Percentiles rank a stretch among this genome's conserved stretches.
Evolutionary conservation across 2,329 filamentous ascomycete genomes (phyloP).

Genomic region (Fusarium illudens): DNA sequence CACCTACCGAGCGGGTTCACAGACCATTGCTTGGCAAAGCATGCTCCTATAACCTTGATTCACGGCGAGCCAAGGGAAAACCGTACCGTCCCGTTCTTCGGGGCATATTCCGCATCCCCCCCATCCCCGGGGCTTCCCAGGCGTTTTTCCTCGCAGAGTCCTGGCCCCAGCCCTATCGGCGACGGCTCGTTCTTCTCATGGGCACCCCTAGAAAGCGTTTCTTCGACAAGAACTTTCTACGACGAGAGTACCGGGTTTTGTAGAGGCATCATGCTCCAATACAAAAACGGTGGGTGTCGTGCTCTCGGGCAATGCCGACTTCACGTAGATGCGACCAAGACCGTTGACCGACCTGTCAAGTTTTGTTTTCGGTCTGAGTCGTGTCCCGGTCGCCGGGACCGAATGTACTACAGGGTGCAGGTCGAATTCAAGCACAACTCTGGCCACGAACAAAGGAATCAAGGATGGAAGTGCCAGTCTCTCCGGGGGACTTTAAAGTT

Average conservation of each 20-base stretch:
- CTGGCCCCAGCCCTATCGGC: not conserved
- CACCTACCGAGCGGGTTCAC: not conserved
- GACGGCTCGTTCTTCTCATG: not conserved
- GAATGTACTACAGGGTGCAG: not conserved
- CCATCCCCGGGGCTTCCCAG: not conserved
- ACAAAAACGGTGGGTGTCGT: not conserved
- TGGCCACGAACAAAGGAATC: not conserved
- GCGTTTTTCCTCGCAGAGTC: not conserved
- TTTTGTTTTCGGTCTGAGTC: not conserved
- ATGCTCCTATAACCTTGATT: not conserved
- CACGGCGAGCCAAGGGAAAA: not conserved
- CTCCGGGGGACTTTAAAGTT: not conserved
- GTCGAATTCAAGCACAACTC: not conserved
- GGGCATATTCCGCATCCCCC: not conserved
- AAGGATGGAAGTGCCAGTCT: not conserved
- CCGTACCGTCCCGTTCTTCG: not conserved
- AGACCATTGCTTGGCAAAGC: not conserved
- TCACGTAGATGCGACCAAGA: not conserved
- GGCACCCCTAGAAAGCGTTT: not conserved
- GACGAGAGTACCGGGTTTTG: not conserved
- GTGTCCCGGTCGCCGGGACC: not conserved
- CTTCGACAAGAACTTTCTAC: not conserved
- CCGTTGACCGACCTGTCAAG: not conserved
- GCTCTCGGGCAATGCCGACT: not conserved
- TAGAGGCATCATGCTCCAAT: not conserved